Evolutionary conservation across 176 grass and related monocot species (phyloP), one percentile per base, ranked within the genome.

Genomic region (Juncus effusus): DNA sequence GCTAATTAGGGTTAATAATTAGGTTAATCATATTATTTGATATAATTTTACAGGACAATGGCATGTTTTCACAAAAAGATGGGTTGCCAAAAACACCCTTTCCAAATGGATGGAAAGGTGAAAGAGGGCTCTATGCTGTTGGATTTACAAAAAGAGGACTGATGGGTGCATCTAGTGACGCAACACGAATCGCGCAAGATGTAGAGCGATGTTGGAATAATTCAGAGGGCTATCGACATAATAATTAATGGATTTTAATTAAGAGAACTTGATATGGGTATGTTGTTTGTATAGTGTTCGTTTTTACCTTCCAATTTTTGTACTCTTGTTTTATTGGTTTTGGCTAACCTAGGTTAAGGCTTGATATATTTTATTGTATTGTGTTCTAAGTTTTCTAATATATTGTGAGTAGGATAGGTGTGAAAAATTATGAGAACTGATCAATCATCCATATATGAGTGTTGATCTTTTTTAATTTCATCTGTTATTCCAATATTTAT

Each of bases 61-160:
- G 78, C 38, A 84, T 99, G 49, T 93, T 99, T 65, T 94, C 95
- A 2, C 78, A 93, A 49, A 81, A 84, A 51, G 88, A 99, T 59
- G 94, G 94, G 5, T 76, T 99, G 60, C 94, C 94, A 50, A 89
- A 83, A 61, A 90, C 77, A 77, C 68, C 81, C 28, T 90, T 94
- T 66, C 89, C 95, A 13, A 80, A 89, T 7, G 80, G 95, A 12
- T 94, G 95, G 89, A 99, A 90, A 77, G 89, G 89, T 1, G 85
- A 78, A 74, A 72, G 54, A 0, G 89, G 89, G 3, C 83, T 99
- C 16, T 99, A 99, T 51, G 85, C 89, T 4, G 95, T 83, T 0
- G 95, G 95, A 44, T 89, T 99, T 65, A 83, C 95, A 10, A 71
- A 75, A 1, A 80, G 81, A 14, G 95, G 95, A 0, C 65, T 99